Base-by-base conservation (phyloP, 2,329 filamentous ascomycete species). In the Leptographium lundbergii region DNA sequence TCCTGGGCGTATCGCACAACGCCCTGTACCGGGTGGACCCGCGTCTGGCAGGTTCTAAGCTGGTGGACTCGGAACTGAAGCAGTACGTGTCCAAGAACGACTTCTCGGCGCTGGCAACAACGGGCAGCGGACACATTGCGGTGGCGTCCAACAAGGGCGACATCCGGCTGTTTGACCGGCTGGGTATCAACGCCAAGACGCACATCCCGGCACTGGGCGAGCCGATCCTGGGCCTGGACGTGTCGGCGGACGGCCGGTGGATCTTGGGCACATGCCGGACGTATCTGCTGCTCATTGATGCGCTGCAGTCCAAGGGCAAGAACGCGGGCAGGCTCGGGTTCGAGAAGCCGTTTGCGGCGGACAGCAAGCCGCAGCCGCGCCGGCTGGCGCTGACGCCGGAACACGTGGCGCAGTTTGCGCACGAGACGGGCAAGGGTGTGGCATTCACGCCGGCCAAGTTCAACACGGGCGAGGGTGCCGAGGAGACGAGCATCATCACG, bases 251-350 rank as follows among this genome's bases (percentile, higher is more conserved):
- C 70, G 94, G 94, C 56, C 88, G 90, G 66, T 99, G 92, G 92
- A 84, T 99, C 22, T 81, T 99, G 39, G 94, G 88, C 22, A 99
- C 94, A 1, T 96, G 92, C 66, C 85, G 88, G 53, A 99, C 92
- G 4, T 99, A 97, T 70, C 83, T 99, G 14, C 82, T 99, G 9
- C 86, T 99, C 62, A 90, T 99, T 63, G 94, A 99, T 68, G 84
- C 91, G 0, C 74, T 92, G 66, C 94, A 99, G 69, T 91, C 94
- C 69, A 82, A 86, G 1, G 94, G 94, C 70, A 97, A 96, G 79
- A 95, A 97, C 64, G 90, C 94, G 69, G 94, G 94, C 69, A 96
- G 96, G 73, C 85, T 99, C n/a, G 94, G 94, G 2, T 99, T 99
- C 69, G 91, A 99, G 73, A 91, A 88, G 70, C 78, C 89, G 0